A percentile compares a stretch with the other conserved stretches of the same genome.
phyloP scores from a whole-genome alignment of 495 filamentous ascomycete species.

The Hypoxylon cercidicola region DNA sequence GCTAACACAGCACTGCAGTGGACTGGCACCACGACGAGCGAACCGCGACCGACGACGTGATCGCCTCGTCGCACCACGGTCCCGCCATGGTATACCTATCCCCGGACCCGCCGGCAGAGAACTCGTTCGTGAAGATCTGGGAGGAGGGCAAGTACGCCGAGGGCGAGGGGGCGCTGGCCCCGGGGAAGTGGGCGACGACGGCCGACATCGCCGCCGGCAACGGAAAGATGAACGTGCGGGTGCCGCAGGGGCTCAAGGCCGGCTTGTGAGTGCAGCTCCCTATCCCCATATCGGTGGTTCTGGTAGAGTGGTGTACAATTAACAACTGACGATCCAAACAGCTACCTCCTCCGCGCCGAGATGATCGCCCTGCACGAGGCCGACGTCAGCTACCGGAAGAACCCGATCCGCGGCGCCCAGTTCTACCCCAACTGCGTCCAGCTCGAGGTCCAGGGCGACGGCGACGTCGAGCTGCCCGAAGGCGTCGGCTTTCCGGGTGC shows the following conservation, averaged over 20 bases:
- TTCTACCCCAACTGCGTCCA: slow-evolving; percentile 61
- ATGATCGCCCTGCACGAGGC: slow-evolving; percentile 60
- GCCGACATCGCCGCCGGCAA: slow-evolving; percentile 52
- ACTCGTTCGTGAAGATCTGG: slow-evolving; percentile 61
- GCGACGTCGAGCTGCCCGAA: slow-evolving; percentile 45
- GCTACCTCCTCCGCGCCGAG: slow-evolving; percentile 58
- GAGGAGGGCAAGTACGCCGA: slow-evolving; percentile 55
- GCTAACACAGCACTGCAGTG: neutral
- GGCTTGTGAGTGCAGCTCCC: slow-evolving; percentile 54
- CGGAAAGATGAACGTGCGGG: slow-evolving; percentile 55
- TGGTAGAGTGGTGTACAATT: too few species aligned
- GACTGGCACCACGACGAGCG: slow-evolving; percentile 52
- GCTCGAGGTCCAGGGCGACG: slow-evolving; percentile 52
- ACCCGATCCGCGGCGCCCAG: slow-evolving; percentile 54
- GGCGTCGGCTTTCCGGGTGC: slow-evolving; percentile 49
- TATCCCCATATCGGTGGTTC: too few species aligned
- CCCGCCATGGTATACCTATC: slow-evolving; percentile 59
- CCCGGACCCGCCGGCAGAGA: slow-evolving; percentile 53
- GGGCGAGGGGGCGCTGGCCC: slow-evolving; percentile 25
- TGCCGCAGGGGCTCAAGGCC: slow-evolving; percentile 54
- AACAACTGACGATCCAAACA: too few species aligned
- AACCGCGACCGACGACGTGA: slow-evolving; percentile 53
- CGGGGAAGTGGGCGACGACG: slow-evolving; percentile 54
- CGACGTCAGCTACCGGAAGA: slow-evolving; percentile 45
- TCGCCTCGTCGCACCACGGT: slow-evolving; percentile 55